Evolutionary conservation across 1,284 basidiomycete genomes (phyloP).

Genomic region (Trametes versicolor): DNA sequence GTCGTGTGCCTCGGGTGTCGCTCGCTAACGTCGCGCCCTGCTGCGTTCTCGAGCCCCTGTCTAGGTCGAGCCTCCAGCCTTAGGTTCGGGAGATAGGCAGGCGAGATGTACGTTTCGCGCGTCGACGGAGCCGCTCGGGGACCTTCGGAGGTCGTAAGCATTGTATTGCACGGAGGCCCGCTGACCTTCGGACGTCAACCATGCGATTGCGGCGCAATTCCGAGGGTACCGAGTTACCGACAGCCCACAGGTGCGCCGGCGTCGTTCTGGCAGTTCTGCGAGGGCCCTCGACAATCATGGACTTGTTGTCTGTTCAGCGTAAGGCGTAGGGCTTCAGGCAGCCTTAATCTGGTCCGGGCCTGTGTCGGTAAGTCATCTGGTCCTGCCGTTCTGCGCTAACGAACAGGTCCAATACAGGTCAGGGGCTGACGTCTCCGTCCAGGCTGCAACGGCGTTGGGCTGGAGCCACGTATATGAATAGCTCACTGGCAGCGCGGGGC

Average conservation of each 20-base stretch:
- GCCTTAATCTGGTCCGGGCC: too few relatives aligned
- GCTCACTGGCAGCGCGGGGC: not conserved
- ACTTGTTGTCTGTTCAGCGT: too few relatives aligned
- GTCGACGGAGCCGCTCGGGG: slow-evolving; percentile 2
- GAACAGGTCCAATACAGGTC: too few relatives aligned
- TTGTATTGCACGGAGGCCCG: slow-evolving; percentile 4
- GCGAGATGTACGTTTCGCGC: not conserved
- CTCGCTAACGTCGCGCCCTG: not conserved
- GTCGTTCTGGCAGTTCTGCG: too few relatives aligned
- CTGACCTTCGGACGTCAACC: slow-evolving; percentile 6
- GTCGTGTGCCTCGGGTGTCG: not conserved
- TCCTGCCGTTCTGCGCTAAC: not conserved
- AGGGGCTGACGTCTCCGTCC: slow-evolving; percentile 13
- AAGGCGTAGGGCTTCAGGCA: too few relatives aligned
- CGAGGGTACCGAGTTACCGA: slow-evolving; percentile 8
- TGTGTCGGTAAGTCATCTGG: too few relatives aligned
- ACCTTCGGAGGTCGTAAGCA: slow-evolving; percentile 2
- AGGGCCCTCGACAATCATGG: too few relatives aligned
- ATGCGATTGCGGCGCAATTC: slow-evolving; percentile 9
- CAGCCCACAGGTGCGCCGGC: slow-evolving; percentile 8
- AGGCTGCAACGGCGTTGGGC: slow-evolving; percentile 8
- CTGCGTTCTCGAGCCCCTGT: not conserved
- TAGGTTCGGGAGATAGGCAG: not conserved
- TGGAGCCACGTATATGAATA: slow-evolving; percentile 6
- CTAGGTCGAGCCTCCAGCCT: not conserved